A percentile compares a stretch with the other conserved stretches of the same genome.
Evolutionary conservation across 257 asterid genomes (phyloP).

Genomic region (Nicotiana undulata): DNA sequence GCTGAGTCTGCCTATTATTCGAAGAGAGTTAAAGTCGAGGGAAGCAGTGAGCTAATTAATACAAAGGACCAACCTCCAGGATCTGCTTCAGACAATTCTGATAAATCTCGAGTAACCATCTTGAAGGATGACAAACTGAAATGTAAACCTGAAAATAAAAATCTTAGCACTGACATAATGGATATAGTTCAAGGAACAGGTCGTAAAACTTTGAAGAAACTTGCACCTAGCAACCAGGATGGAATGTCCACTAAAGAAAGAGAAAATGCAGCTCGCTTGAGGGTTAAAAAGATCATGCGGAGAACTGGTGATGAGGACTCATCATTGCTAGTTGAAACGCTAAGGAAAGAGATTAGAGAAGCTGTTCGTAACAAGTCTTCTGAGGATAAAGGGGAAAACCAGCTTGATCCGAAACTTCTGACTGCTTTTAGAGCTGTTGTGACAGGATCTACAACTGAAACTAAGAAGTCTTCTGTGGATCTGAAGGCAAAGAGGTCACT

Average conservation of each 20-base stretch:
- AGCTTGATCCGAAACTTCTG: conserved; percentile 78
- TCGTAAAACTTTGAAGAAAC: conserved; percentile 37
- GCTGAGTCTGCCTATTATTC: conserved; percentile 24
- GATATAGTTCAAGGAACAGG: conserved; percentile 62
- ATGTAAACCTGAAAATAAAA: conserved; percentile 28
- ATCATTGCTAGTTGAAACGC: conserved; percentile 56
- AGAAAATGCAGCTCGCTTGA: conserved; percentile 56
- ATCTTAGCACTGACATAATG: conserved; percentile 43
- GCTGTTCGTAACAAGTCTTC: conserved; percentile 79
- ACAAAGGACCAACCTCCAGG: conserved; percentile 27
- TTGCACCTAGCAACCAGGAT: conserved; percentile 22
- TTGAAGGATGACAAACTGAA: conserved; percentile 24
- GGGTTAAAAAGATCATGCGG: conserved; percentile 94
- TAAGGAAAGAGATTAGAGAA: conserved; percentile 74
- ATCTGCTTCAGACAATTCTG: conserved; percentile 29
- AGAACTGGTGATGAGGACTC: conserved; percentile 67
- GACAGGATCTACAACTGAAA: conserved; percentile 63
- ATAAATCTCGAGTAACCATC: background rate
- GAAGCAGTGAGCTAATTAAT: conserved; percentile 20
- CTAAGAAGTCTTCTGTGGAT: conserved; percentile 50
- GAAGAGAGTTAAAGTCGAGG: conserved; percentile 58
- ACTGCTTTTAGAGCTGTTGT: conserved; percentile 93
- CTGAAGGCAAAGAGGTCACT: conserved; percentile 68
- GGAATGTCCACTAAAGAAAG: conserved; percentile 31
- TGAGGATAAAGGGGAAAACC: conserved; percentile 47